Conservation (phyloP, 306 rosid genomes). For the Ochetophila trinervis region DNA sequence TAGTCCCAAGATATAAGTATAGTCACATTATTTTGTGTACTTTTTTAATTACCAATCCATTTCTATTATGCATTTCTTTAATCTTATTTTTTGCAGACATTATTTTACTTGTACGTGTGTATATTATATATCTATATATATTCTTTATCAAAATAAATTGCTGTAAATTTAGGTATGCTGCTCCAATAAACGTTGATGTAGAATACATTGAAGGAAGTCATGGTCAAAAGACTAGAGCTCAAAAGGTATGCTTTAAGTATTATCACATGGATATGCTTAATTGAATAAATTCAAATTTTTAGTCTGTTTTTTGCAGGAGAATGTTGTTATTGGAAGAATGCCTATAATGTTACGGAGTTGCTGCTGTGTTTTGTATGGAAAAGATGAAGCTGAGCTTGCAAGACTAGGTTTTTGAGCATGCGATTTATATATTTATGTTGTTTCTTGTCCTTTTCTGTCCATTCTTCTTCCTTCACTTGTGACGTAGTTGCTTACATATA, state of each 20-base stretch:
- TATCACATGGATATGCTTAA: constrained; percentile 16
- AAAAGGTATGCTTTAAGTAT: constrained; percentile 42
- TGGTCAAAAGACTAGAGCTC: constrained; percentile 26
- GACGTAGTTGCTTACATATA: not conserved
- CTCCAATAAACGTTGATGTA: constrained; percentile 67
- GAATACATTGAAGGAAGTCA: constrained; percentile 61
- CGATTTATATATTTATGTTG: constrained; percentile 2
- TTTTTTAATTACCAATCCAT: not conserved
- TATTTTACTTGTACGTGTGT: not conserved
- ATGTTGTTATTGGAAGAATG: constrained; percentile 69
- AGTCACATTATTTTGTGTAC: not conserved
- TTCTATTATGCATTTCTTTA: too few relatives aligned
- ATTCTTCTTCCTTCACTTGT: constrained; percentile 10
- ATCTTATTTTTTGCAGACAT: not conserved
- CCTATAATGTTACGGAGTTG: constrained; percentile 87
- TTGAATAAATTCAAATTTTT: constrained; percentile 11
- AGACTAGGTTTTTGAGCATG: constrained; percentile 50
- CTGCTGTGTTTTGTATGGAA: constrained; percentile 61
- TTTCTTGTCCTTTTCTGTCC: not conserved
- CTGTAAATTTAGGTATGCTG: constrained; percentile 54
- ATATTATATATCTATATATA: constrained; percentile 3
- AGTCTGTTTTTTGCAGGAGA: constrained; percentile 33
- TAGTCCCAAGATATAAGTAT: not conserved
- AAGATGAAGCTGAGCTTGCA: constrained; percentile 86
- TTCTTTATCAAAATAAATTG: constrained; percentile 1